Percentiles rank a stretch among this genome's conserved stretches.
phyloP scores from a whole-genome alignment of 139 green algal species.

The Pleodorina starrii region DNA sequence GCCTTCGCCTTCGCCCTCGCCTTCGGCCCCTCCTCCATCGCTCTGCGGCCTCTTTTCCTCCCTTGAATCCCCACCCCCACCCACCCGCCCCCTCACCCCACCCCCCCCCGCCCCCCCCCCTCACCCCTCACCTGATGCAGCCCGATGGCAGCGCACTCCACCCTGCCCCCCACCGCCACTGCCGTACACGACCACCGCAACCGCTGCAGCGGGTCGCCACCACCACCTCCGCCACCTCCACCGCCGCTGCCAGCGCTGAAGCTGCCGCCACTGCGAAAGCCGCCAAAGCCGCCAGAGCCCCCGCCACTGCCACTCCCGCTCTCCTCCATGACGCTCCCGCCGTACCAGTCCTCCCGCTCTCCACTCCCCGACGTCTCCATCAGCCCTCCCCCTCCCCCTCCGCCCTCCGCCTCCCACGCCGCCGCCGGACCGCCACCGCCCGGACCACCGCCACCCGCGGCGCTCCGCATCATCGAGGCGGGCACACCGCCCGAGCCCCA shows the following conservation, averaged over 20 bases:
- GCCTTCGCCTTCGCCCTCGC: too few relatives aligned
- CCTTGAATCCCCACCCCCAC: background rate
- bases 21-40: too few relatives aligned
- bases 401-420: background rate
- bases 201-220: background rate
- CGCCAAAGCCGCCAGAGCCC: too few relatives aligned
- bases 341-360: background rate
- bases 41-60: background rate
- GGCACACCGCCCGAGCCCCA: background rate
- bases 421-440: background rate
- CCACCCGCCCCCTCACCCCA: too few relatives aligned
- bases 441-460: background rate
- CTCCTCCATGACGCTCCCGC: background rate
- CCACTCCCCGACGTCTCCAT: background rate
- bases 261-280: background rate
- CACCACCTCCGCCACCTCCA: background rate
- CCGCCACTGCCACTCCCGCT: background rate
- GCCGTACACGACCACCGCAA: slow-evolving; percentile 28
- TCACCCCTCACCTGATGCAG: slow-evolving; percentile 15
- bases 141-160: slow-evolving; percentile 19
- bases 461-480: background rate
- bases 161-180: background rate
- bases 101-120: too few relatives aligned
- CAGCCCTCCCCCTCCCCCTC: background rate
- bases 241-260: background rate